A percentile compares a stretch with the other conserved stretches of the same genome.
phyloP scores from a whole-genome alignment of 1,284 basidiomycete genomes.

The Waitea zeae region DNA sequence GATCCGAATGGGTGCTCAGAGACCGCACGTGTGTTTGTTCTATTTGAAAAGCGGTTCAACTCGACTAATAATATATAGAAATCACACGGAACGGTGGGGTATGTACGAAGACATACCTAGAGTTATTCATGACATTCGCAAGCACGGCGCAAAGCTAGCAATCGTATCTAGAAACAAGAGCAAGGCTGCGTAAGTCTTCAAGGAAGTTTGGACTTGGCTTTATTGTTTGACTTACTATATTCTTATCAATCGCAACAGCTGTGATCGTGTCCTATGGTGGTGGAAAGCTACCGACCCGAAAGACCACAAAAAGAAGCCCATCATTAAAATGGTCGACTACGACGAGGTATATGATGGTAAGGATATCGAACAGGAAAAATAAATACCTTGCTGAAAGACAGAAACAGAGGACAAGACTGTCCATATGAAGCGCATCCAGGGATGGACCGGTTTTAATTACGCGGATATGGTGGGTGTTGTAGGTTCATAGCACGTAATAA shows the following conservation, averaged over 20 bases:
- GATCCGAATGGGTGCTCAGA: too few species aligned
- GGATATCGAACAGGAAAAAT: too few species aligned
- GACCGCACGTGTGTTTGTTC: too few species aligned
- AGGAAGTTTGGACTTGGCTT: neutral
- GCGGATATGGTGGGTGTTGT: conserved; percentile 4
- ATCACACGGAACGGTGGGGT: neutral
- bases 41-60: too few species aligned
- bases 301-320: neutral
- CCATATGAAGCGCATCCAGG: conserved; percentile 2
- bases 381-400: too few species aligned
- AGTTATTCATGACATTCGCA: conserved; percentile 6
- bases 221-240: neutral
- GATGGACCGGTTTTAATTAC: conserved; percentile 3
- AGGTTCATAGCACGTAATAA: neutral
- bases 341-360: conserved; percentile 5
- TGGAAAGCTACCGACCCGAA: neutral
- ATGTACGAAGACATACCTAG: conserved; percentile 7
- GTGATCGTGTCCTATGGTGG: conserved; percentile 4
- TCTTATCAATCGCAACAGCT: too few species aligned
- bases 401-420: conserved; percentile 2
- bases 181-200: conserved; percentile 7
- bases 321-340: conserved; percentile 4
- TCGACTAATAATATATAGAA: too few species aligned
- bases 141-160: conserved; percentile 7
- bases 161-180: conserved; percentile 7